These are phyloP conservation scores for Pseudocercospora fijiensis DNA, from an alignment of 2,329 filamentous ascomycete species.

Conservation along the genomic window DNA sequence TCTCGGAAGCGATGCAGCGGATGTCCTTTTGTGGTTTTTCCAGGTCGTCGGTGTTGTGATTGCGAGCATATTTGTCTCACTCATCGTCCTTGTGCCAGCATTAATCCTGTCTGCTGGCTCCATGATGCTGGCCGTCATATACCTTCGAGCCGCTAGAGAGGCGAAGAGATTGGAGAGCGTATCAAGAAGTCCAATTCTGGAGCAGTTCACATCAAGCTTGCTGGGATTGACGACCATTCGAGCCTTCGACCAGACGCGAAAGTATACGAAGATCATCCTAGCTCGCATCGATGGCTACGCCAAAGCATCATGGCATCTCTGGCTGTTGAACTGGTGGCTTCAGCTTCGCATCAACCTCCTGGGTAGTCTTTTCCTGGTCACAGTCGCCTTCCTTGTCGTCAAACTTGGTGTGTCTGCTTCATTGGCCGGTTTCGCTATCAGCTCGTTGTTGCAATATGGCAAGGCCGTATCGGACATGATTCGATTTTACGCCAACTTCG, in stretches of 20 bases:
- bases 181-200: constrained; percentile 11
- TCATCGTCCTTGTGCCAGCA: constrained; percentile 1
- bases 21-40: constrained; percentile 1
- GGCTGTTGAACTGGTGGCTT: background rate
- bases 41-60: constrained; percentile 9
- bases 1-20: constrained; percentile 47
- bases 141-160: constrained; percentile 9
- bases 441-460: background rate
- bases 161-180: constrained; percentile 8
- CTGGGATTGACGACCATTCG: constrained; percentile 1
- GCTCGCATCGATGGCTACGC: background rate
- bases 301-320: background rate
- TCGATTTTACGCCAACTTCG: constrained; percentile 7
- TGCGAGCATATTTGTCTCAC: background rate
- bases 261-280: background rate
- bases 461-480: background rate
- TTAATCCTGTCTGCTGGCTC: background rate
- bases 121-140: background rate
- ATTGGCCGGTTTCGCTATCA: background rate
- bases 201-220: background rate
- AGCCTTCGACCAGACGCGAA: background rate
- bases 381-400: background rate
- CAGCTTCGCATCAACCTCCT: background rate
- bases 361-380: background rate
- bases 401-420: background rate